These are phyloP conservation scores for Carnegiea gigantea DNA, from an alignment of 179 eudicot species.

Conservation along the genomic window DNA sequence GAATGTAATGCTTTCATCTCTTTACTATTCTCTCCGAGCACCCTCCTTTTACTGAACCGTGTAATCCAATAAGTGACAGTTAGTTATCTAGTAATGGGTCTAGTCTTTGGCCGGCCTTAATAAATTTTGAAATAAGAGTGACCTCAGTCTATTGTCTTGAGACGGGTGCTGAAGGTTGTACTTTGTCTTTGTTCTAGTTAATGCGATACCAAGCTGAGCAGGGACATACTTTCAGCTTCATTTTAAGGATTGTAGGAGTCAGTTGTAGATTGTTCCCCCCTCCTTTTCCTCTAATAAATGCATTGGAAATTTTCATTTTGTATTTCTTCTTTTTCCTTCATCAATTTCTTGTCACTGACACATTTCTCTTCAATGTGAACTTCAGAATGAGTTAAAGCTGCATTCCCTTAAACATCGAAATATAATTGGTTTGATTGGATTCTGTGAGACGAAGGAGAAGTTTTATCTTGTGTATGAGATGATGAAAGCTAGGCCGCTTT, in stretches of 20 bases:
- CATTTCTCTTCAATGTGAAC: constrained; percentile 3
- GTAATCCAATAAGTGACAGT: no score
- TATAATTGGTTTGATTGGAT: constrained; percentile 33
- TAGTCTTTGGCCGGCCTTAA: not conserved
- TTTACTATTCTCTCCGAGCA: no score
- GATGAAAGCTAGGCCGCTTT: constrained; percentile 35
- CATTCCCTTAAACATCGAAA: constrained; percentile 24
- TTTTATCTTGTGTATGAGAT: constrained; percentile 40
- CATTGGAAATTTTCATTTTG: not conserved
- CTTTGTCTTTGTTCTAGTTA: not conserved
- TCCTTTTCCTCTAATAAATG: not conserved
- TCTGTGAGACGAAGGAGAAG: constrained; percentile 32
- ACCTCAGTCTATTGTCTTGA: not conserved
- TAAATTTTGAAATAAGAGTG: not conserved
- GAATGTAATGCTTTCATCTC: no score
- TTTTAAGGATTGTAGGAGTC: not conserved
- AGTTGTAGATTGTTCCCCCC: no score
- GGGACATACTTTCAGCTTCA: not conserved
- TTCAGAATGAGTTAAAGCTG: constrained; percentile 39
- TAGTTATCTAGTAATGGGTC: not conserved
- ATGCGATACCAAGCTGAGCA: not conserved
- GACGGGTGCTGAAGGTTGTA: not conserved
- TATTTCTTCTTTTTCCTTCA: not conserved
- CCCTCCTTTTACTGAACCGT: no score
- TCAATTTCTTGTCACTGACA: not conserved